These are phyloP conservation scores for Phytophthora uliginosa DNA, from an alignment of 352 stramenopile genomes.

Conservation along the genomic window DNA sequence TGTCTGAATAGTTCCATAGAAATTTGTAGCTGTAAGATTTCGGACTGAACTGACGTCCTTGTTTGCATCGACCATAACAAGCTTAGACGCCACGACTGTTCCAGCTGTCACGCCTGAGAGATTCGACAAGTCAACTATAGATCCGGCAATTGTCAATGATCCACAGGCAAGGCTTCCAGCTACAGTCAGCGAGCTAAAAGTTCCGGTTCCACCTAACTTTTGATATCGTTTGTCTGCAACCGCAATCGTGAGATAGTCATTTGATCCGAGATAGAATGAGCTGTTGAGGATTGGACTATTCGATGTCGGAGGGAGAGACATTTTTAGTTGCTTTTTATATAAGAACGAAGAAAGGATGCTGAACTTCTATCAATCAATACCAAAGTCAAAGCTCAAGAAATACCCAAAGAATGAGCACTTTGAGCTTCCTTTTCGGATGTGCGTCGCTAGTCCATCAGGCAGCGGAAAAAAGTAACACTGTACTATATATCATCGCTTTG, in stretches of 20 bases:
- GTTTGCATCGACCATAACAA: slow-evolving; percentile 16
- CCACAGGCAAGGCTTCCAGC: background rate
- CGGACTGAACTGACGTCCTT: too few relatives aligned
- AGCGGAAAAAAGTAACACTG: slow-evolving; percentile 26
- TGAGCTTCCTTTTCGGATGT: slow-evolving; percentile 17
- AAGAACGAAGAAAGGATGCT: too few relatives aligned
- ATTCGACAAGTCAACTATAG: too few relatives aligned
- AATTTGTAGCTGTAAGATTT: too few relatives aligned
- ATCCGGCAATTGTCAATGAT: background rate
- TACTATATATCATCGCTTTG: slow-evolving; percentile 18
- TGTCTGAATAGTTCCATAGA: too few relatives aligned
- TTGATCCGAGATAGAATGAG: background rate
- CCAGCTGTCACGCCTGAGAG: background rate
- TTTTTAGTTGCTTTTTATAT: slow-evolving; percentile 20
- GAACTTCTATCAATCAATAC: slow-evolving; percentile 26
- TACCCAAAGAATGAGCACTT: slow-evolving; percentile 26
- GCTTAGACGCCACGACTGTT: slow-evolving; percentile 15
- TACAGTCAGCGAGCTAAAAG: background rate
- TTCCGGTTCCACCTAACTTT: background rate
- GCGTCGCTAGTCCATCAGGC: slow-evolving; percentile 1
- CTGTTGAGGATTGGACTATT: background rate
- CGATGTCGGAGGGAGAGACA: slow-evolving; percentile 22
- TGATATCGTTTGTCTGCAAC: background rate
- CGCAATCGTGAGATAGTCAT: background rate
- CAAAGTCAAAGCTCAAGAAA: slow-evolving; percentile 24